A percentile compares a stretch with the other conserved stretches of the same genome.
phyloP scores from a whole-genome alignment of 2,329 filamentous ascomycete genomes.

The Ramichloridium luteum region DNA sequence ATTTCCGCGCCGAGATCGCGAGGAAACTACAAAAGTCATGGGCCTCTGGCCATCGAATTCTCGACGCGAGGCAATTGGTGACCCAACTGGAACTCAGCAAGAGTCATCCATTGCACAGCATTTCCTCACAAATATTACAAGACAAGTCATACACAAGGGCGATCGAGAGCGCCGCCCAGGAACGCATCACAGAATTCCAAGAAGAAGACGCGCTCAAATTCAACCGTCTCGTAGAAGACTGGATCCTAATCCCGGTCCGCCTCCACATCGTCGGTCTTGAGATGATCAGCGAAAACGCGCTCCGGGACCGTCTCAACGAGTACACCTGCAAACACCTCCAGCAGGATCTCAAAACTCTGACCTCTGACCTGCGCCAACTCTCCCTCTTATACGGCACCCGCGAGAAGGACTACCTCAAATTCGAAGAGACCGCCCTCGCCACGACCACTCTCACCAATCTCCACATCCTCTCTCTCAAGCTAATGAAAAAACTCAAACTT shows the following conservation, averaged over 20 bases:
- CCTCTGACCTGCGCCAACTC: slow-evolving; percentile 9
- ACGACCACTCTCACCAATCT: slow-evolving; percentile 15
- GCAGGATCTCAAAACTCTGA: slow-evolving; percentile 12
- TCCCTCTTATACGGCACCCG: slow-evolving; percentile 12
- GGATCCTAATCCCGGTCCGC: slow-evolving; percentile 17
- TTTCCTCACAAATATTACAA: too few species aligned
- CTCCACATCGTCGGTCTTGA: slow-evolving; percentile 19
- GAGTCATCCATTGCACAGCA: too few species aligned
- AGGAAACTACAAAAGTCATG: too few species aligned
- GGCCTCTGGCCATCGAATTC: too few species aligned
- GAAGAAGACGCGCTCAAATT: too few species aligned
- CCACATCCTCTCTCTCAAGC: slow-evolving; percentile 13
- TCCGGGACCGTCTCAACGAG: slow-evolving; percentile 19
- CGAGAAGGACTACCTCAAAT: slow-evolving; percentile 18
- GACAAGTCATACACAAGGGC: too few species aligned
- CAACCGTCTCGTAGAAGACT: slow-evolving; percentile 10
- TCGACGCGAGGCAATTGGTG: too few species aligned
- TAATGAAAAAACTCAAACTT: slow-evolving; percentile 19
- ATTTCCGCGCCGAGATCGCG: too few species aligned
- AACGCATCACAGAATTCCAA: too few species aligned
- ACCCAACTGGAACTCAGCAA: too few species aligned
- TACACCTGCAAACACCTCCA: slow-evolving; percentile 17
- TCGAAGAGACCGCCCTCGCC: slow-evolving; percentile 14
- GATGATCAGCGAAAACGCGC: slow-evolving; percentile 14
- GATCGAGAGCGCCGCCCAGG: too few species aligned